Evolutionary conservation across 225 moss, liverwort and hornwort genomes (phyloP).

Genomic region (Antitrichia curtipendula): DNA sequence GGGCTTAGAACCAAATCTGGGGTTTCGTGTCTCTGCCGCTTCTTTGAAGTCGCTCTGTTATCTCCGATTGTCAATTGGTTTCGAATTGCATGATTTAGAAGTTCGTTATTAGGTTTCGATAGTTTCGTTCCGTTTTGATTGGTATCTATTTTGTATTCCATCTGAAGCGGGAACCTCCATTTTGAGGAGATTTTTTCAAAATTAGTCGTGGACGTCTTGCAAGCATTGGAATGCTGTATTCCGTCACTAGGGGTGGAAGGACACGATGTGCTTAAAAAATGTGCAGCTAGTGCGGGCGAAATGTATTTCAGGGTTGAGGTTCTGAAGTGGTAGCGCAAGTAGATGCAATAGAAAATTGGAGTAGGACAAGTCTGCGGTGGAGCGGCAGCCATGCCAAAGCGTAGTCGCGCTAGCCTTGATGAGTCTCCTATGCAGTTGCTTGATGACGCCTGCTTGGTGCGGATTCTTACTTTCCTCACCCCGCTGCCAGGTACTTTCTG

Average conservation of each 20-base stretch:
- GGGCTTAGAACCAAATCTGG: neutral
- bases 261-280: neutral
- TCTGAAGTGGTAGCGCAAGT: neutral
- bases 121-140: neutral
- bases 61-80: neutral
- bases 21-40: neutral
- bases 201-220: neutral
- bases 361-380: neutral
- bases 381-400: constrained; percentile 16
- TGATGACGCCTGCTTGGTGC: constrained; percentile 41
- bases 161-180: neutral
- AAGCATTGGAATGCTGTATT: neutral
- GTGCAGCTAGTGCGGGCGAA: neutral
- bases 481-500: constrained; percentile 28
- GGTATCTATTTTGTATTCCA: neutral
- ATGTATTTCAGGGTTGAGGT: neutral
- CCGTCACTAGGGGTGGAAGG: neutral
- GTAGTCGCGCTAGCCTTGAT: neutral
- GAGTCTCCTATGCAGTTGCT: constrained; percentile 29
- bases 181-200: neutral
- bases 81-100: neutral
- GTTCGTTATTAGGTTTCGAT: neutral
- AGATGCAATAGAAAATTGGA: neutral
- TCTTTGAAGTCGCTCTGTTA: neutral
- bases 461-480: constrained; percentile 37